A percentile compares a stretch with the other conserved stretches of the same genome.
Conservation (phyloP, 345 rosid species). For the Rubroshorea leprosula region DNA sequence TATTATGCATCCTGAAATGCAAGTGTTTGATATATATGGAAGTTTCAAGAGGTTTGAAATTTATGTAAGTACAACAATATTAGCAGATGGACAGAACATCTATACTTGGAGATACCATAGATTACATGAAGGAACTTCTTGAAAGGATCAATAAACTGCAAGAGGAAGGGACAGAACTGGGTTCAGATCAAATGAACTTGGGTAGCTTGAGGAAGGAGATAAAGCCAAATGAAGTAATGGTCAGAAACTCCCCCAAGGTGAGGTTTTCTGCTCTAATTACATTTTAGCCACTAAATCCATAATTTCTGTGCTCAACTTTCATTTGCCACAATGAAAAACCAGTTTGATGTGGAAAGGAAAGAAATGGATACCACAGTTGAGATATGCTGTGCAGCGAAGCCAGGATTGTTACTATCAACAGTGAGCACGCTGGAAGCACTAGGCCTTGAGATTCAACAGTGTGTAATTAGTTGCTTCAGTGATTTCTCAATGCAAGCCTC, state of each 20-base stretch:
- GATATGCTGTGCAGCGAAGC: slow-evolving; percentile 73
- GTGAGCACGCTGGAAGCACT: slow-evolving; percentile 73
- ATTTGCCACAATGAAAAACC: slow-evolving; percentile 14
- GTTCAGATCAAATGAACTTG: slow-evolving; percentile 26
- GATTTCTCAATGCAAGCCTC: slow-evolving; percentile 93
- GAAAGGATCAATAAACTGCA: slow-evolving; percentile 55
- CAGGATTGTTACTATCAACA: slow-evolving; percentile 74
- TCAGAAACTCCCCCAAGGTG: slow-evolving; percentile 94
- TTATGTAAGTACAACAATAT: no score
- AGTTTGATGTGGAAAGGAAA: slow-evolving; percentile 73
- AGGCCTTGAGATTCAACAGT: slow-evolving; percentile 86
- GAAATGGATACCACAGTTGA: slow-evolving; percentile 54
- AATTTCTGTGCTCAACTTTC: neutral
- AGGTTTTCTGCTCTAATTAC: neutral
- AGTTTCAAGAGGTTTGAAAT: no score
- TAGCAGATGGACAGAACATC: slow-evolving; percentile 12
- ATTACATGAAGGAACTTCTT: slow-evolving; percentile 58
- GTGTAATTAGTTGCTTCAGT: slow-evolving; percentile 85
- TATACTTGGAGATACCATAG: slow-evolving; percentile 47
- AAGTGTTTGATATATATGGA: no score
- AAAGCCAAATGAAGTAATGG: slow-evolving; percentile 48
- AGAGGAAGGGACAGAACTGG: slow-evolving; percentile 37
- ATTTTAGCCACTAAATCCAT: neutral
- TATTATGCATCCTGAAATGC: no score
- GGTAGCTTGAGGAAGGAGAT: slow-evolving; percentile 41